Evolutionary conservation across 2,329 filamentous ascomycete genomes (phyloP), one percentile per base, ranked within the genome.

Genomic region (Cryphonectria radicalis): DNA sequence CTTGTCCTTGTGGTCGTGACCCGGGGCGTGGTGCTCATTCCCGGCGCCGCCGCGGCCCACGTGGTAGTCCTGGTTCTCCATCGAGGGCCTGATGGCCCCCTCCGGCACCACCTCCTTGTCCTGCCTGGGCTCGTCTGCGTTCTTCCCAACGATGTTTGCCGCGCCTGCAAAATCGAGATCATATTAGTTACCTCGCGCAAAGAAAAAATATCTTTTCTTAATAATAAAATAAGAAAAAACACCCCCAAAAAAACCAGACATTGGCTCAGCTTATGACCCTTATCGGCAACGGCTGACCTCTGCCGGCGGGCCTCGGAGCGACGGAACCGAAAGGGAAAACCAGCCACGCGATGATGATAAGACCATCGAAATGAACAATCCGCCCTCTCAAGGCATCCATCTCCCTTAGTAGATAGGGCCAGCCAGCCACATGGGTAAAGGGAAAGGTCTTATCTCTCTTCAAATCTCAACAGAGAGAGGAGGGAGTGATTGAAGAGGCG

Each of bases 31-130:
- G 75, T 85, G 82, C 78, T 85, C 86, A 78, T 90, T 90, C 67
- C 88, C 88, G 13, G 85, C 87, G 71, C 88, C 88, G 76, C 88
- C 88, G 43, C 88, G 88, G 70, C 89, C 89, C 57, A 84, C 85
- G 81, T 90, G 88, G 79, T 84, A 86, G 77, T 88, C 85, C 71
- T 80, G 77, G 67, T 82, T 80, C 22, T 88, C 84, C 65, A 81
- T 79, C 76, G 82, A 84, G 40, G 83, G 81, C 37, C 87, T 85
- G 66, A 84, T 77, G 32, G 88, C 88, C 25, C 78, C 82, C 64
- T 87, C 85, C 60, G 89, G 87, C 25, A 90, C 77, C 57, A 87
- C 71, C 66, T 89, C 87, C 72, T 81, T 77, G 80, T 90, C 88
- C 37, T 78, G 80, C 76, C 87, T 86, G 64, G 79, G 77, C 13